Evolutionary conservation across 2,329 filamentous ascomycete species (phyloP).

Genomic region (Diaporthe helianthi): DNA sequence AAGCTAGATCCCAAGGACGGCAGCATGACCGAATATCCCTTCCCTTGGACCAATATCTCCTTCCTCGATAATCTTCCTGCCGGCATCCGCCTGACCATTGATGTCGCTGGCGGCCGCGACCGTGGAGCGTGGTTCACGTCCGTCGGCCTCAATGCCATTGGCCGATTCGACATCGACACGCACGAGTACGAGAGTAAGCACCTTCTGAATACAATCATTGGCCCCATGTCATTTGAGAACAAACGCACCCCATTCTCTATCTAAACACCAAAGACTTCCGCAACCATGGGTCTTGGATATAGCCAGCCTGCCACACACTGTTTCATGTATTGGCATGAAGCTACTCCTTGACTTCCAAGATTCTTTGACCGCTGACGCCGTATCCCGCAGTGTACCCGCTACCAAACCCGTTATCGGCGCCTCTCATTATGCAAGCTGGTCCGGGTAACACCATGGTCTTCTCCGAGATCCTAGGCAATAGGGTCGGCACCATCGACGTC

Average conservation of each 20-base stretch:
- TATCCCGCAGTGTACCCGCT: slow-evolving; percentile 12
- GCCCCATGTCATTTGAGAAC: too few relatives aligned
- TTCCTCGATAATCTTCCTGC: neutral
- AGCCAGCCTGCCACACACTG: too few relatives aligned
- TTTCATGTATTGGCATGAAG: too few relatives aligned
- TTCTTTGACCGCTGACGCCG: too few relatives aligned
- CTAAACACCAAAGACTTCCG: too few relatives aligned
- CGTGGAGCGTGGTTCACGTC: slow-evolving; percentile 17
- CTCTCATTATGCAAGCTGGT: slow-evolving; percentile 2
- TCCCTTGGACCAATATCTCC: slow-evolving; percentile 16
- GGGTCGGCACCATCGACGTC: slow-evolving; percentile 18
- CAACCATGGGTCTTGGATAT: too few relatives aligned
- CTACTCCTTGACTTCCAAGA: too few relatives aligned
- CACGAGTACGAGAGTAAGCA: neutral
- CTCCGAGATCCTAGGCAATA: slow-evolving; percentile 13
- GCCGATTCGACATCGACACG: slow-evolving; percentile 9
- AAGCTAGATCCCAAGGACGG: slow-evolving; percentile 14
- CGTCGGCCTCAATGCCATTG: slow-evolving; percentile 14
- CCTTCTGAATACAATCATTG: too few relatives aligned
- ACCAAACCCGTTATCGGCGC: slow-evolving; percentile 10
- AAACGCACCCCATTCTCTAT: too few relatives aligned
- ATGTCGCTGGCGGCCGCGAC: slow-evolving; percentile 6
- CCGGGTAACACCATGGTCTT: slow-evolving; percentile 17
- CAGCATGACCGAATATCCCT: slow-evolving; percentile 19
- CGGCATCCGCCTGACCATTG: slow-evolving; percentile 15